Conservation (phyloP, 176 grass and related monocot species). For the Lolium perenne region DNA sequence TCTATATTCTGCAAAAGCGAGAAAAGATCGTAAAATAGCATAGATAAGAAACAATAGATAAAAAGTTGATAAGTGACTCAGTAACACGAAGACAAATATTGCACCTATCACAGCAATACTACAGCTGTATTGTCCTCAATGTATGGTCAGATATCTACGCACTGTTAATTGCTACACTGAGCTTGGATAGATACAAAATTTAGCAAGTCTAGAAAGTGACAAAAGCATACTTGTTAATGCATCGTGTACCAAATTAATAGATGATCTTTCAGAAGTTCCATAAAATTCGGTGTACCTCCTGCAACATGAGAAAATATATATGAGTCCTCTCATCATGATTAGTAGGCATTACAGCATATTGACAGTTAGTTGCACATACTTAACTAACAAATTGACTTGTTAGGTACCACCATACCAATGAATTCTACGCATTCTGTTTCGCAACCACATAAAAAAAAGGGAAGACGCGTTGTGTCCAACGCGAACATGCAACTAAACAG, state of each 20-base stretch:
- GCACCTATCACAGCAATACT: conserved; percentile 2
- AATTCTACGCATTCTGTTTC: not conserved
- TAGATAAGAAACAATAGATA: conserved; percentile 26
- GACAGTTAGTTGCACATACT: not conserved
- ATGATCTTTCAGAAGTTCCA: conserved; percentile 88
- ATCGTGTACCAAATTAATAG: conserved; percentile 92
- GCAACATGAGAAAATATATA: conserved; percentile 47
- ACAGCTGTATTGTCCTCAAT: not conserved
- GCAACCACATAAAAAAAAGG: conserved; percentile 6
- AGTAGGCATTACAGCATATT: conserved; percentile 8
- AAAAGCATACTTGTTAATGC: conserved; percentile 86
- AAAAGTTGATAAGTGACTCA: not conserved
- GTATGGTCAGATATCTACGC: not conserved
- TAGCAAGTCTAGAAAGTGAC: conserved; percentile 28
- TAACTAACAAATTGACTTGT: conserved; percentile 6
- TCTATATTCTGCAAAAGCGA: conserved; percentile 68
- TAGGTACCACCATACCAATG: not conserved
- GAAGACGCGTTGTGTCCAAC: not conserved
- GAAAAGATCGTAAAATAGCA: conserved; percentile 19
- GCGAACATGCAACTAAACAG: not conserved
- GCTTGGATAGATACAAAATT: conserved; percentile 4
- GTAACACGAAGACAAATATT: conserved; percentile 8
- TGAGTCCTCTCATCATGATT: conserved; percentile 10
- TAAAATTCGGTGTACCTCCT: conserved; percentile 98
- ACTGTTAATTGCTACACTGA: conserved; percentile 24